A percentile compares a stretch with the other conserved stretches of the same genome.
phyloP scores from a whole-genome alignment of 139 green algal species.

The Trebouxia sp. region DNA sequence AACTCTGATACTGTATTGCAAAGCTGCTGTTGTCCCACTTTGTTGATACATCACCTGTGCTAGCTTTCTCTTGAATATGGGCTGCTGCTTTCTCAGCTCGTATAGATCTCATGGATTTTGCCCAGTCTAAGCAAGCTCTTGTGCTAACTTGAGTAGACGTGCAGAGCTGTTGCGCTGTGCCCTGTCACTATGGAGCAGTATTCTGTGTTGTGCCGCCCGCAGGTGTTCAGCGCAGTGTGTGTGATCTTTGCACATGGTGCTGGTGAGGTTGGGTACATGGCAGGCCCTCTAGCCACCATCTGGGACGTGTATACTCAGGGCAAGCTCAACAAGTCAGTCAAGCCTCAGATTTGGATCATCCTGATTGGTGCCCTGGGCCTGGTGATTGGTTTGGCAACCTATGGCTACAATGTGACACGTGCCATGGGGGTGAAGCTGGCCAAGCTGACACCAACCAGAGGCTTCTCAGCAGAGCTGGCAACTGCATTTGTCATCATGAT shows the following conservation, averaged over 20 bases:
- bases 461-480: conserved; percentile 69
- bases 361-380: conserved; percentile 55
- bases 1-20: too few relatives aligned
- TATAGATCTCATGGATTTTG: too few relatives aligned
- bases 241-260: conserved; percentile 61
- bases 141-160: too few relatives aligned
- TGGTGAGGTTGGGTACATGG: conserved; percentile 53
- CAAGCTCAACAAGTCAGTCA: conserved; percentile 35
- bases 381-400: conserved; percentile 66
- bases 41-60: too few relatives aligned
- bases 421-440: conserved; percentile 60
- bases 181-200: conserved; percentile 46
- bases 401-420: conserved; percentile 68
- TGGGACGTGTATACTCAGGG: conserved; percentile 52
- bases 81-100: too few relatives aligned
- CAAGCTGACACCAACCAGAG: conserved; percentile 65
- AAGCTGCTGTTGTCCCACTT: too few relatives aligned
- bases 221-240: conserved; percentile 66
- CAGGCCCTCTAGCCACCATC: conserved; percentile 55
- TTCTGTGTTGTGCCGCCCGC: too few relatives aligned
- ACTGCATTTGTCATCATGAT: conserved; percentile 66
- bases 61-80: too few relatives aligned
- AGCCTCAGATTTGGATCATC: conserved; percentile 54
- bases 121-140: too few relatives aligned
- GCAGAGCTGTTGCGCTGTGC: too few relatives aligned